A percentile compares a stretch with the other conserved stretches of the same genome.
Conservation (phyloP, 2,329 filamentous ascomycete genomes). For the Alternaria sp. region DNA sequence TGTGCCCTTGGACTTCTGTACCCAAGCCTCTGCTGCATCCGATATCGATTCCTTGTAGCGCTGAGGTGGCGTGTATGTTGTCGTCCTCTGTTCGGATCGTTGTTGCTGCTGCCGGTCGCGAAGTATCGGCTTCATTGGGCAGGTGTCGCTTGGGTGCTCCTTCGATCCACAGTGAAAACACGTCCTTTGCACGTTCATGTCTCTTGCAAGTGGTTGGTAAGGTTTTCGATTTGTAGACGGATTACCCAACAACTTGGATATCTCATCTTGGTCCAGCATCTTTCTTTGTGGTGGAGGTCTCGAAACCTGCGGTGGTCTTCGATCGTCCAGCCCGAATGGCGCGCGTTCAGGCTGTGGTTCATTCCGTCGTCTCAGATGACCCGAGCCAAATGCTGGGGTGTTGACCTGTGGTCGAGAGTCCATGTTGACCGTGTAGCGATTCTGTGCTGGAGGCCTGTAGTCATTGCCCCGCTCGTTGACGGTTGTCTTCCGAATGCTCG, state of each 20-base stretch:
- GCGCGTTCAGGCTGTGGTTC: conserved; percentile 24
- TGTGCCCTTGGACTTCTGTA: conserved; percentile 26
- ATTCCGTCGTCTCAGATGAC: conserved; percentile 40
- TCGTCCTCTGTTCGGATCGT: conserved; percentile 12
- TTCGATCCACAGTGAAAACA: conserved; percentile 44
- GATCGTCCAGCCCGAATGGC: conserved; percentile 8
- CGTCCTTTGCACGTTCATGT: conserved; percentile 33
- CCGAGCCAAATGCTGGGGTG: conserved; percentile 37
- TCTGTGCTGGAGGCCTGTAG: conserved; percentile 20
- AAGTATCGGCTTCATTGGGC: conserved; percentile 39
- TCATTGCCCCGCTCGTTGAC: conserved; percentile 11
- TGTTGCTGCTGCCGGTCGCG: conserved; percentile 25
- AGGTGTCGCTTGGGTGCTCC: conserved; percentile 37
- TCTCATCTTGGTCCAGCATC: conserved; percentile 42
- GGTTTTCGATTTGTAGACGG: conserved; percentile 21
- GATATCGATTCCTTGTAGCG: conserved; percentile 30
- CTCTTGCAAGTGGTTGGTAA: conserved; percentile 37
- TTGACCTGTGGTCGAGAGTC: conserved; percentile 39
- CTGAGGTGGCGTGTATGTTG: conserved; percentile 23
- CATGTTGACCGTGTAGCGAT: conserved; percentile 45
- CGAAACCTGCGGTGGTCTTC: conserved; percentile 6
- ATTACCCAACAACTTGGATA: conserved; percentile 38
- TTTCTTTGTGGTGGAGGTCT: conserved; percentile 26
- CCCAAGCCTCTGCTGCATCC: conserved; percentile 42
- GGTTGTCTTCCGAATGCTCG: conserved; percentile 13